A percentile compares a stretch with the other conserved stretches of the same genome.
These are phyloP conservation scores for Cyberlindnera saturnus DNA, from an alignment of 805 yeast species.

Conservation along the genomic window DNA sequence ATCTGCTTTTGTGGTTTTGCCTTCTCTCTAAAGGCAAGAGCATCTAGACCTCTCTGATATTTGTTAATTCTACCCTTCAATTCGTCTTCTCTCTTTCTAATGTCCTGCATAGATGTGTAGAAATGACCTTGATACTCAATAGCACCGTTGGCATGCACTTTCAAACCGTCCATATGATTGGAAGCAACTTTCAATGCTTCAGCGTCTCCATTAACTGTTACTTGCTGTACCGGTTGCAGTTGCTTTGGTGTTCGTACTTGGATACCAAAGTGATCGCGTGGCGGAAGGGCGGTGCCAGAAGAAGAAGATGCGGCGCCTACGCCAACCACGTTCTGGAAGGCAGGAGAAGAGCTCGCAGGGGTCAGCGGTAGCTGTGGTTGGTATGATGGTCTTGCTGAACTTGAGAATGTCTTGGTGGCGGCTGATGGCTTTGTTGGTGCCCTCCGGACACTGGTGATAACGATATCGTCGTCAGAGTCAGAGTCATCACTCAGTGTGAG, in stretches of 20 bases:
- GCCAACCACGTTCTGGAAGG: too few species aligned
- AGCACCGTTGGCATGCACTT: constrained; percentile 5
- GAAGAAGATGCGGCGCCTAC: too few species aligned
- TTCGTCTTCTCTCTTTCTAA: constrained; percentile 4
- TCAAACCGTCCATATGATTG: constrained; percentile 1
- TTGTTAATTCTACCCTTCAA: constrained; percentile 3
- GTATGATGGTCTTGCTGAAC: neutral
- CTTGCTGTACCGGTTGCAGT: neutral
- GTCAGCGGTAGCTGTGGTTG: neutral
- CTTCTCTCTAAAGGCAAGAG: constrained; percentile 2
- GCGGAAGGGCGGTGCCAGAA: too few species aligned
- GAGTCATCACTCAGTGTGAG: constrained; percentile 10
- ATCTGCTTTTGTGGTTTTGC: constrained; percentile 5
- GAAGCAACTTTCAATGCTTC: too few species aligned
- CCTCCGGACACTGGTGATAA: constrained; percentile 15
- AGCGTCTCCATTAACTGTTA: neutral
- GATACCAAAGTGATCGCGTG: too few species aligned
- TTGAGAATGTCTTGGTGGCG: neutral
- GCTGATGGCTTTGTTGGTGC: constrained; percentile 1
- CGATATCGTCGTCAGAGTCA: constrained; percentile 17
- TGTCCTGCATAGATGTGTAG: constrained; percentile 2
- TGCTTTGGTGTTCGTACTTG: too few species aligned
- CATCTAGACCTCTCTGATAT: constrained; percentile 4
- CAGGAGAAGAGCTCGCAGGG: neutral
- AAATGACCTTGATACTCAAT: constrained; percentile 5